phyloP scores from a whole-genome alignment of 2,329 filamentous ascomycete genomes.

The Endocalyx cinctus region DNA sequence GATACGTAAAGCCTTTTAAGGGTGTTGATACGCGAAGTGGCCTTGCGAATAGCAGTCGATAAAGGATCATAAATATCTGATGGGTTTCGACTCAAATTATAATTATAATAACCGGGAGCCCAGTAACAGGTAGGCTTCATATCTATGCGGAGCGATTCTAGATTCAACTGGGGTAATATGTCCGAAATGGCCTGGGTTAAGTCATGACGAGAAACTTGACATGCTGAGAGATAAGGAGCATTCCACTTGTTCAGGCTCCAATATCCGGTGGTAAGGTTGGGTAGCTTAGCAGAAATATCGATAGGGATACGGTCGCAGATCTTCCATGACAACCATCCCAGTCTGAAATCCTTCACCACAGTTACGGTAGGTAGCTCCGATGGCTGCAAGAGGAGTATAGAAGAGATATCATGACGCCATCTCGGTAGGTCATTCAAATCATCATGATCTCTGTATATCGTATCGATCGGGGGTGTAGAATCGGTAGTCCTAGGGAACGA shows the following conservation, averaged over 20 bases:
- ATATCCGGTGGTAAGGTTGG: background rate
- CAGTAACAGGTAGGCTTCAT: background rate
- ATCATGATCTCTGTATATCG: too few relatives aligned
- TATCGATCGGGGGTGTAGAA: background rate
- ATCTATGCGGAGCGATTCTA: background rate
- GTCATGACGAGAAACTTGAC: background rate
- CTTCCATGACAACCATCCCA: background rate
- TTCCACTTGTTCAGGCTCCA: conserved; percentile 1
- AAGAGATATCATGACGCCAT: background rate
- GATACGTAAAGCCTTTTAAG: background rate
- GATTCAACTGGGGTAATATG: background rate
- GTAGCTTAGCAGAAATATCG: conserved; percentile 1
- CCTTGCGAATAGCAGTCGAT: background rate
- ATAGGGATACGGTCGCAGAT: conserved; percentile 1
- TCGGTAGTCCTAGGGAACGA: too few relatives aligned
- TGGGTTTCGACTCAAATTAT: background rate
- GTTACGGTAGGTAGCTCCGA: background rate
- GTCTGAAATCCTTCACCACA: background rate
- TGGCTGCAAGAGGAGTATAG: background rate
- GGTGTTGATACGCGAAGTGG: background rate
- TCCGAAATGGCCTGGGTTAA: background rate
- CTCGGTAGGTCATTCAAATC: background rate
- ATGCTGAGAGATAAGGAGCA: background rate
- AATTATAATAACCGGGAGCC: background rate
- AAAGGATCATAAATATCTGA: background rate